A percentile compares a stretch with the other conserved stretches of the same genome.
Conservation (phyloP, 1,139 yeast genomes). For the Kodamaea fungicola region DNA sequence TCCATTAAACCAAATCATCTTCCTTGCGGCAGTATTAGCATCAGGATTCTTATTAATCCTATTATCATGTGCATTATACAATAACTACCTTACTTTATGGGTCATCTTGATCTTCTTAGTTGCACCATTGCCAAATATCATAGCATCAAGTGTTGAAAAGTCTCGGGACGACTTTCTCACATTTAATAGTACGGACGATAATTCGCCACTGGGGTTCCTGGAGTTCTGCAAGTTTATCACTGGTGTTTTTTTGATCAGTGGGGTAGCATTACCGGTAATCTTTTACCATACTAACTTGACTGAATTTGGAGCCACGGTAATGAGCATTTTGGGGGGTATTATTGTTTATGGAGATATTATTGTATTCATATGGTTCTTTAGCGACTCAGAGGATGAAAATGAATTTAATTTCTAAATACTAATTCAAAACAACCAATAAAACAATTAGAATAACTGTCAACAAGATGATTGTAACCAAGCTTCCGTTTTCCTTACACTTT, state of each 20-base stretch:
- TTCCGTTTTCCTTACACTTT: slow-evolving; percentile 65
- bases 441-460: slow-evolving; percentile 57
- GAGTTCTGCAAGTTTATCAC: slow-evolving; percentile 63
- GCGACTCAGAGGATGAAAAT: slow-evolving; percentile 49
- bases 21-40: slow-evolving; percentile 67
- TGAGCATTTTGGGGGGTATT: slow-evolving; percentile 70
- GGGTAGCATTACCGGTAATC: slow-evolving; percentile 62
- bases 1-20: slow-evolving; percentile 69
- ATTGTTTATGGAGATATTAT: slow-evolving; percentile 70
- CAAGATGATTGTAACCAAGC: slow-evolving; percentile 65
- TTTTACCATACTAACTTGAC: slow-evolving; percentile 60
- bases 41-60: slow-evolving; percentile 71
- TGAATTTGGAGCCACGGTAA: slow-evolving; percentile 52
- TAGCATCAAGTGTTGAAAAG: slow-evolving; percentile 41
- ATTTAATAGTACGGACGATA: slow-evolving; percentile 48
- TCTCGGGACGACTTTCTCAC: slow-evolving; percentile 60
- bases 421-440: slow-evolving; percentile 58
- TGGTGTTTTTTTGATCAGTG: slow-evolving; percentile 65
- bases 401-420: slow-evolving; percentile 44
- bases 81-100: slow-evolving; percentile 68
- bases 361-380: slow-evolving; percentile 67
- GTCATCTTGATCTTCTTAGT: slow-evolving; percentile 61
- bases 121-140: slow-evolving; percentile 68
- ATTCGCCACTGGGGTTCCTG: slow-evolving; percentile 45
- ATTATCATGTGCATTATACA: slow-evolving; percentile 68